These are phyloP conservation scores for Raffaelea ambrosiae DNA, from an alignment of 2,329 filamentous ascomycete genomes.

Conservation along the genomic window DNA sequence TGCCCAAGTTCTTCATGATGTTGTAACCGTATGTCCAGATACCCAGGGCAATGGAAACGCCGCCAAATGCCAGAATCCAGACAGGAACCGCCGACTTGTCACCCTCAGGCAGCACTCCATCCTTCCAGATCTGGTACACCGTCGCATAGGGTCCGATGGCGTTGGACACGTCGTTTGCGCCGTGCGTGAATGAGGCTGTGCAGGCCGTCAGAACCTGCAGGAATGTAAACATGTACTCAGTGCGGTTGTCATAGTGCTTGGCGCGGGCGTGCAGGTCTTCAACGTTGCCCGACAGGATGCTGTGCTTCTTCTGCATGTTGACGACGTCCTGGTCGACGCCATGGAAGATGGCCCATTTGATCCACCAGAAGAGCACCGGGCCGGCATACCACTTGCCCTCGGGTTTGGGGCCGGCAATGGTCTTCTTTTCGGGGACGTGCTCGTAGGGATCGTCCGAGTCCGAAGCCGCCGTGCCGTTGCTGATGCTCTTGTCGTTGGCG, in stretches of 20 bases:
- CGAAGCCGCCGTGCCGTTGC: conserved; percentile 12
- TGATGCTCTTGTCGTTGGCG: background rate
- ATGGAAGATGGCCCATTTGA: conserved; percentile 37
- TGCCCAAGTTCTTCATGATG: conserved; percentile 52
- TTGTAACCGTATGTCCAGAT: conserved; percentile 55
- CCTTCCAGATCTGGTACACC: conserved; percentile 52
- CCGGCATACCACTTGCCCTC: conserved; percentile 33
- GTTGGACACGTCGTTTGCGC: conserved; percentile 58
- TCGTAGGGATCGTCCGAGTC: conserved; percentile 7
- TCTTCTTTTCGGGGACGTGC: conserved; percentile 19
- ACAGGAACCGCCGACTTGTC: conserved; percentile 41
- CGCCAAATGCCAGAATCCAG: conserved; percentile 45
- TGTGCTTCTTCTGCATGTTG: conserved; percentile 24
- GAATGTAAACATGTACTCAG: conserved; percentile 54
- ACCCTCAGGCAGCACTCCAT: conserved; percentile 30
- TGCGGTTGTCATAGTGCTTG: conserved; percentile 52
- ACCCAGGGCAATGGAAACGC: conserved; percentile 34
- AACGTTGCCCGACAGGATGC: conserved; percentile 40
- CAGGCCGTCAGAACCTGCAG: conserved; percentile 52
- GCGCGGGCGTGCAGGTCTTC: conserved; percentile 48
- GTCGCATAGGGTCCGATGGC: conserved; percentile 56
- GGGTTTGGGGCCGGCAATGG: conserved; percentile 29
- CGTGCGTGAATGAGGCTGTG: conserved; percentile 56
- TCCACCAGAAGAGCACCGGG: conserved; percentile 32
- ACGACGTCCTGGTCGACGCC: conserved; percentile 37